Percentiles rank a stretch among this genome's conserved stretches.
Evolutionary conservation across 257 asterid genomes (phyloP).

Genomic region (Nicotiana noctiflora): DNA sequence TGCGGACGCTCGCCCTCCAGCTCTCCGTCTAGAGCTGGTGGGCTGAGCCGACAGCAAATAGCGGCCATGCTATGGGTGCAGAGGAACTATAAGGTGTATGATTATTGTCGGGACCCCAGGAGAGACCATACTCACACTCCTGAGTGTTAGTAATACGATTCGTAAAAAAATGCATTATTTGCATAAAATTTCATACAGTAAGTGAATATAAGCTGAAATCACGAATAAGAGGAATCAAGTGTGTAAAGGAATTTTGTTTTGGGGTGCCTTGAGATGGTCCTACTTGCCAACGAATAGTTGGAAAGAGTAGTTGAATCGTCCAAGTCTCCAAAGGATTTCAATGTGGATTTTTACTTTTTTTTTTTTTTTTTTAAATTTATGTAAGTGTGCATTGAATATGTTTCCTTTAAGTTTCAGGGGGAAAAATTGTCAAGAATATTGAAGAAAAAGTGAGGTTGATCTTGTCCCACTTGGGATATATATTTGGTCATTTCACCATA

Average conservation of each 20-base stretch:
- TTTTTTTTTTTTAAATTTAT: background rate
- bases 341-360: background rate
- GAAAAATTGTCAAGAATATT: background rate
- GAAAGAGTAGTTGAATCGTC: background rate
- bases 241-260: background rate
- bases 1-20: constrained; percentile 45
- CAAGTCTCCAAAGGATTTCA: constrained; percentile 2
- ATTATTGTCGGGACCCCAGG: constrained; percentile 51
- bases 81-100: constrained; percentile 46
- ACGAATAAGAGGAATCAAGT: background rate
- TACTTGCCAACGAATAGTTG: background rate
- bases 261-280: constrained; percentile 3
- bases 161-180: background rate
- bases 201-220: background rate
- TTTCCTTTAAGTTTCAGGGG: background rate
- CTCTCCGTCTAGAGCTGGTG: constrained; percentile 35
- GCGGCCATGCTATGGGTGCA: constrained; percentile 68
- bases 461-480: background rate
- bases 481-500: background rate
- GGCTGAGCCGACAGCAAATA: constrained; percentile 63
- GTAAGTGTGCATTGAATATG: background rate
- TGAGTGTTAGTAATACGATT: constrained; percentile 47
- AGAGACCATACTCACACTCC: constrained; percentile 66
- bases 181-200: background rate
- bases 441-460: background rate